phyloP scores from a whole-genome alignment of 768 basidiomycete genomes.

The Neoboletus subvelutipes region DNA sequence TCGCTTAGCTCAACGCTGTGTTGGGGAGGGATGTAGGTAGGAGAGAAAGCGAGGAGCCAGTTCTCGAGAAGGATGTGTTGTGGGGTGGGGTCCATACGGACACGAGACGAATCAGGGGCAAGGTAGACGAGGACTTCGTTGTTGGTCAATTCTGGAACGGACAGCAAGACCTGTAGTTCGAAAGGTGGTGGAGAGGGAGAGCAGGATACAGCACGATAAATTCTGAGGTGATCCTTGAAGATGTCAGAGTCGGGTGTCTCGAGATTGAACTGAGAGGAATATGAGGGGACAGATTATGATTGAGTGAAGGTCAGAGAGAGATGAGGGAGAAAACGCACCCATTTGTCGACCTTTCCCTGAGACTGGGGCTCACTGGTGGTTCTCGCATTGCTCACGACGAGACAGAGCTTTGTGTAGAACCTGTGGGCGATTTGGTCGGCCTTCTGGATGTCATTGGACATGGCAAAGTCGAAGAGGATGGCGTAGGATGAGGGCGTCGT shows the following conservation, averaged over 20 bases:
- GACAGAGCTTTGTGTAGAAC: slow-evolving; percentile 80
- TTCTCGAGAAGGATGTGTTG: slow-evolving; percentile 70
- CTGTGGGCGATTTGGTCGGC: slow-evolving; percentile 86
- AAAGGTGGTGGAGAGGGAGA: slow-evolving; percentile 43
- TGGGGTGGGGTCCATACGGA: slow-evolving; percentile 68
- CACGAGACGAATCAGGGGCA: slow-evolving; percentile 55
- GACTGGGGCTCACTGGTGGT: slow-evolving; percentile 49
- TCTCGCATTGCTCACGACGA: slow-evolving; percentile 71
- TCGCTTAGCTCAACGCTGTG: slow-evolving; percentile 38
- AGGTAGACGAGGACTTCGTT: slow-evolving; percentile 74
- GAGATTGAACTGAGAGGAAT: slow-evolving; percentile 63
- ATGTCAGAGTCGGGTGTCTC: slow-evolving; percentile 72
- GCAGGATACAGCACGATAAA: slow-evolving; percentile 53
- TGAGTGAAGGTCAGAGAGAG: background rate
- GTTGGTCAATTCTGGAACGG: slow-evolving; percentile 63
- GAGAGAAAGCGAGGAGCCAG: slow-evolving; percentile 56
- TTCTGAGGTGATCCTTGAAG: slow-evolving; percentile 59
- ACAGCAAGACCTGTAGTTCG: slow-evolving; percentile 67
- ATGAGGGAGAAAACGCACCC: slow-evolving; percentile 51
- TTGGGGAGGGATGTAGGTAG: slow-evolving; percentile 12
- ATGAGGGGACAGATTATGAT: background rate
- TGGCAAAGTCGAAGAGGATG: slow-evolving; percentile 31
- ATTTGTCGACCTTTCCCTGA: slow-evolving; percentile 68
- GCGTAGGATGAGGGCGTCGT: slow-evolving; percentile 4
- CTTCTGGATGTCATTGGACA: slow-evolving; percentile 58